Percentiles rank a stretch among this genome's conserved stretches.
Evolutionary conservation across 257 asterid genomes (phyloP).

Genomic region (Lycium barbarum): DNA sequence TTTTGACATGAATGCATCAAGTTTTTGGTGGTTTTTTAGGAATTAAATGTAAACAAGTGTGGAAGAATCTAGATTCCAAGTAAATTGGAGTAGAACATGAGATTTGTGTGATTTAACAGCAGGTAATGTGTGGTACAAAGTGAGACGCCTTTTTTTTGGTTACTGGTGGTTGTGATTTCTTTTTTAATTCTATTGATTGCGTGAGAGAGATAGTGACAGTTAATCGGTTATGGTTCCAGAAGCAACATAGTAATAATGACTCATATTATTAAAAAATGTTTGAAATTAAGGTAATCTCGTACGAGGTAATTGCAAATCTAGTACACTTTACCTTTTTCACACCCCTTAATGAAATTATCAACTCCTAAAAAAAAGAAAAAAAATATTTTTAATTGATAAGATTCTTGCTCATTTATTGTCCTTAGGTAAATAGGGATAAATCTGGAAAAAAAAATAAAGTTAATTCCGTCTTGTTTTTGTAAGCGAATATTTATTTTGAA

Average conservation of each 20-base stretch:
- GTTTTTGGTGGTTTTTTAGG: background rate
- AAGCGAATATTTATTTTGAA: no score
- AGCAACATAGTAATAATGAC: background rate
- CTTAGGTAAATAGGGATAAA: no score
- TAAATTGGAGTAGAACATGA: conserved; percentile 15
- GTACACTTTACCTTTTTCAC: no score
- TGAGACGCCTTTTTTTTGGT: background rate
- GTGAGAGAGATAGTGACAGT: background rate
- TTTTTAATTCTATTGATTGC: background rate
- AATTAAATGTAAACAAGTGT: background rate
- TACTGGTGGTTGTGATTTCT: conserved; percentile 15
- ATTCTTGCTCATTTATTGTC: no score
- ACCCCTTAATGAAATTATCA: no score
- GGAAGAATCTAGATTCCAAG: background rate
- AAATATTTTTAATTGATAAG: no score
- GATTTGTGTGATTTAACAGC: conserved; percentile 8
- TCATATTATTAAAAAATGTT: background rate
- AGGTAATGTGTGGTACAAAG: conserved; percentile 32
- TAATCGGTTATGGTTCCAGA: background rate
- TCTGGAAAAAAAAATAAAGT: no score
- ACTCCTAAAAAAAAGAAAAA: no score
- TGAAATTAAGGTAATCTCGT: background rate
- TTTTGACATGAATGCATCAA: conserved; percentile 58
- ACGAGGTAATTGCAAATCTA: background rate
- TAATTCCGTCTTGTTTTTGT: no score